Percentiles rank a stretch among this genome's conserved stretches.
Evolutionary conservation across 768 basidiomycete species (phyloP).

Genomic region (Mycena rebaudengoi): DNA sequence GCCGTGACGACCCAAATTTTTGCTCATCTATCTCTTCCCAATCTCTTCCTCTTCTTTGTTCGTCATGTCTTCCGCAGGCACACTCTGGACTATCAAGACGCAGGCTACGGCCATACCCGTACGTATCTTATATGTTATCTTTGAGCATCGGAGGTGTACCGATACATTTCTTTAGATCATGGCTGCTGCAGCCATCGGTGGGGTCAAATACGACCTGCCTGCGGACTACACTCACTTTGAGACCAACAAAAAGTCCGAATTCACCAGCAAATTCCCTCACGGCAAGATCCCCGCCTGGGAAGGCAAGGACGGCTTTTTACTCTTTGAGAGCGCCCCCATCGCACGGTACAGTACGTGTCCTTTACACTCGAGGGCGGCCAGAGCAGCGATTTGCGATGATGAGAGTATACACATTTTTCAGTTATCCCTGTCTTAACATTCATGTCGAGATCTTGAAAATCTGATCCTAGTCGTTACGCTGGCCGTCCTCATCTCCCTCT

Average conservation of each 20-base stretch:
- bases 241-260: slow-evolving; percentile 77
- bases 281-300: slow-evolving; percentile 91
- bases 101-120: slow-evolving; percentile 60
- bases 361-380: slow-evolving; percentile 24
- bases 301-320: slow-evolving; percentile 75
- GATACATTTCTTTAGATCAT: slow-evolving; percentile 44
- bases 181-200: slow-evolving; percentile 68
- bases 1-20: slow-evolving; percentile 11
- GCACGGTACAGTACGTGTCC: slow-evolving; percentile 85
- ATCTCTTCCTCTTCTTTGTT: slow-evolving; percentile 24
- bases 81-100: slow-evolving; percentile 61
- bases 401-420: slow-evolving; percentile 58
- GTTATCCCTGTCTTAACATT: slow-evolving; percentile 79
- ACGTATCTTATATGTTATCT: slow-evolving; percentile 32
- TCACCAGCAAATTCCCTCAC: slow-evolving; percentile 76
- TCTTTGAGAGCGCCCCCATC: slow-evolving; percentile 83
- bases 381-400: slow-evolving; percentile 40
- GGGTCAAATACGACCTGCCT: slow-evolving; percentile 63
- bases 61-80: slow-evolving; percentile 58
- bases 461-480: slow-evolving; percentile 38
- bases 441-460: slow-evolving; percentile 60
- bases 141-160: slow-evolving; percentile 2
- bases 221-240: slow-evolving; percentile 64
- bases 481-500: slow-evolving; percentile 6
- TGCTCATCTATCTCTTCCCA: no score